These are phyloP conservation scores for Wickerhamiella kazuoi DNA, from an alignment of 805 yeast species.

Conservation along the genomic window DNA sequence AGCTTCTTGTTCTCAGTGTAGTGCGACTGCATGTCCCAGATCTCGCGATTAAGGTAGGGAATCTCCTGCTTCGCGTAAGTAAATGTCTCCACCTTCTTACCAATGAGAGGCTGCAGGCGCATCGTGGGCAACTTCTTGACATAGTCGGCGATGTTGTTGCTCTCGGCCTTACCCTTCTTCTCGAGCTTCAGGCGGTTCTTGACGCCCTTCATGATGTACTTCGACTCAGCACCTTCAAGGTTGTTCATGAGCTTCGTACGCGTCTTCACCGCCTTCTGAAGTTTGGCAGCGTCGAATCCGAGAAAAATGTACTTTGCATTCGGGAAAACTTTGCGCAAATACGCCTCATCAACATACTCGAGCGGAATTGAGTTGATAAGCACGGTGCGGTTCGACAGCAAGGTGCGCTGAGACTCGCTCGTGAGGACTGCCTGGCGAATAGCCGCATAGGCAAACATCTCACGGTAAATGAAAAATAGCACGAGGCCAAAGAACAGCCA, in stretches of 20 bases:
- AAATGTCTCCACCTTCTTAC: constrained; percentile 73
- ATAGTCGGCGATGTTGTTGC: constrained; percentile 23
- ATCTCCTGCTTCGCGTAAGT: constrained; percentile 50
- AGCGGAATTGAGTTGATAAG: constrained; percentile 73
- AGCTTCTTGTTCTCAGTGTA: constrained; percentile 44
- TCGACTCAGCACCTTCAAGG: constrained; percentile 51
- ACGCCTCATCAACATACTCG: constrained; percentile 49
- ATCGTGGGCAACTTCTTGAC: constrained; percentile 78
- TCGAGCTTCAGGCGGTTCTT: constrained; percentile 46
- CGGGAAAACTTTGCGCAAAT: constrained; percentile 54
- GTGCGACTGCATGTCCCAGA: constrained; percentile 37
- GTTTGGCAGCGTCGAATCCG: constrained; percentile 40
- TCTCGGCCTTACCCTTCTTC: constrained; percentile 34
- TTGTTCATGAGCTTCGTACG: constrained; percentile 42
- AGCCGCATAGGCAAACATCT: constrained; percentile 58
- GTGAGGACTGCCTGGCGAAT: constrained; percentile 62
- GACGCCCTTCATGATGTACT: constrained; percentile 41
- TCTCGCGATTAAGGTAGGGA: constrained; percentile 50
- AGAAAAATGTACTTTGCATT: constrained; percentile 76
- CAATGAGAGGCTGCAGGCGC: constrained; percentile 43
- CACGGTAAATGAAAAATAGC: constrained; percentile 64
- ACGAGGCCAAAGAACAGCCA: constrained; percentile 63
- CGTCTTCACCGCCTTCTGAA: constrained; percentile 37
- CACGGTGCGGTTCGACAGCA: constrained; percentile 62
- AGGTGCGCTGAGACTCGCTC: constrained; percentile 62